Evolutionary conservation across 148 eudicot genomes (phyloP), one percentile per base, ranked within the genome.

Genomic region (Vaccinium vitisidaea): DNA sequence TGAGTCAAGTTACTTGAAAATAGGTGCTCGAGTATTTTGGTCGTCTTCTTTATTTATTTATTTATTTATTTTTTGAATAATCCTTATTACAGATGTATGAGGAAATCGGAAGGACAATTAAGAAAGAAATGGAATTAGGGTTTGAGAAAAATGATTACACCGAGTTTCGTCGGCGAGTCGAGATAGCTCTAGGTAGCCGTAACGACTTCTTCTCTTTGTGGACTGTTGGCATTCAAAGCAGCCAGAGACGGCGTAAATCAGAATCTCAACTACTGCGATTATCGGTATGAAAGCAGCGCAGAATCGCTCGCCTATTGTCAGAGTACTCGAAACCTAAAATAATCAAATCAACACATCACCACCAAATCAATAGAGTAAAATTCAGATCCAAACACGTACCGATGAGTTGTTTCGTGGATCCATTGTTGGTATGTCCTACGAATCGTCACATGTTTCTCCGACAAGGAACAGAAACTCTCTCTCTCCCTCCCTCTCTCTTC

Each of bases 151-250:
- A 23, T 63, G 4, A 63, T 73, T 89, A 93, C 96, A 93, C 83
- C 25, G 92, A 81, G 93, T 89, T 85, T 88, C 93, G 7, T 83
- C 25, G 16, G 94, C 91, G 3, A 93, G 89, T 23, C 88, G 90
- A 87, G 65, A 84, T 32, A 93, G 69, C 15, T 90, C 88, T 12
- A 18, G 23, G 85, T 25, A 83, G 2, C 67, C 78, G 54, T 63
- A 87, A 0, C 77, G 69, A 21, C 15, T 3, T 58, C 86, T 84
- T 69, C 49, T 69, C 14, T 10, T 15, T 63, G 43, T 83, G 84
- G 8, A 25, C 70, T 23, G 52, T 21, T 69, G 76, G 14, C 69
- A 54, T 4, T 88, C 88, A 16, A 90, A 91, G 67, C 94, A 93
- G 70, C 83, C 87, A 0, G 89, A 79, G 19, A 83, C 84, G 8